Evolutionary conservation across 768 basidiomycete genomes (phyloP), one percentile per base, ranked within the genome.

Genomic region (Zangia roseola): DNA sequence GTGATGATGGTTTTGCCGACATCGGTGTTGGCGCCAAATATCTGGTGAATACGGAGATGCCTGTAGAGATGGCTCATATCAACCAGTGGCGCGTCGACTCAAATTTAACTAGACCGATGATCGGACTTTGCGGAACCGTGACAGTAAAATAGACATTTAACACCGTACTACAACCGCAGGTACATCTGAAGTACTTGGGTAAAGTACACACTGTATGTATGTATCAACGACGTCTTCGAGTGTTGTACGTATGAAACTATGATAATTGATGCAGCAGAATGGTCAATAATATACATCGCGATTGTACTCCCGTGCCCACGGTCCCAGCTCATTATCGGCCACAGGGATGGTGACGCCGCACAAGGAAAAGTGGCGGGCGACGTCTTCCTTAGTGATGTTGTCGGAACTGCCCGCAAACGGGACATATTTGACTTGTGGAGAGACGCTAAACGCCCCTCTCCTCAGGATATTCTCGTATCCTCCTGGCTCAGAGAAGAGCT

Each of bases 21-120:
- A 68, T 93, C 85, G 2, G 95, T 98, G 69, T 95, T 97, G 1
- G 94, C 93, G 26, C 95, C 95, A 61, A 97, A 95, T 50, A 97
- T 74, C 64, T 95, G 91, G 67, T 94, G 90, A 25, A 93, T 73
- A 16, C 91, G 82, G 28, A 97, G 78, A 62, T 94, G 79, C 60
- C 81, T 84, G 74, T 88, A 94, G 38, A 98, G 83, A 19, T 86
- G 77, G 41, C 88, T 82, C 91, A 94, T 93, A 19, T 55, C 56
- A 50, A 50, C 31, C 37, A 33, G 8, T 20, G 6, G 17, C 12
- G 23, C 23, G 40, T 23, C 9, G 36, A 40, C 13, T 10, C n/a
- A 10, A 34, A 46, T 24, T 14, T 33, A 42, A 40, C 14, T 31
- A 3, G 31, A 6, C 31, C 31, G 31, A 6, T 31, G 31, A 31